Percentiles rank a stretch among this genome's conserved stretches.
Conservation (phyloP, 2,329 filamentous ascomycete genomes). For the Colletotrichum cordylinicola region DNA sequence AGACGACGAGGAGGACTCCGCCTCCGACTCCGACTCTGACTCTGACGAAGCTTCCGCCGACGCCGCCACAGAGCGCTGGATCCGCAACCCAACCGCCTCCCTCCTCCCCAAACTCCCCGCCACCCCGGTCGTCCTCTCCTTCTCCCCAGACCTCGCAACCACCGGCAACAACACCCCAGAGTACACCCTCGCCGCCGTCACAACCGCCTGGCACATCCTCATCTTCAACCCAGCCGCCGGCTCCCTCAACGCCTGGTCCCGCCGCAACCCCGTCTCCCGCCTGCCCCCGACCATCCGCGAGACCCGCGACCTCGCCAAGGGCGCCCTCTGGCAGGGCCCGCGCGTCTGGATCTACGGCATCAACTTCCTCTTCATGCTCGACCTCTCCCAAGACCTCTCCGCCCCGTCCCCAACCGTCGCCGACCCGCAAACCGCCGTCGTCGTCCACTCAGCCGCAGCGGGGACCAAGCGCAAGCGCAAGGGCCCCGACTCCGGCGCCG, state of each 20-base stretch:
- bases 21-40: conserved; percentile 28
- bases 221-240: conserved; percentile 83
- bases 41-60: conserved; percentile 42
- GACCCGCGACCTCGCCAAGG: conserved; percentile 81
- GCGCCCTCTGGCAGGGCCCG: conserved; percentile 80
- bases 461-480: conserved; percentile 61
- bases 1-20: conserved; percentile 30
- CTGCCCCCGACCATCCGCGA: conserved; percentile 78
- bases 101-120: conserved; percentile 73
- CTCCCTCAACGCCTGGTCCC: conserved; percentile 82
- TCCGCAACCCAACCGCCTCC: conserved; percentile 72
- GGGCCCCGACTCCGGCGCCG: conserved; percentile 55
- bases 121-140: conserved; percentile 71
- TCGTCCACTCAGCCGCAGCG: conserved; percentile 5
- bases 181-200: conserved; percentile 60
- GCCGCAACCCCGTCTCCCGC: conserved; percentile 77
- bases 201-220: conserved; percentile 68
- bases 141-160: conserved; percentile 57
- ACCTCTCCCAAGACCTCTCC: conserved; percentile 74
- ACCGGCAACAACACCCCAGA: conserved; percentile 33
- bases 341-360: conserved; percentile 88
- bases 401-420: conserved; percentile 34
- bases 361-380: conserved; percentile 91
- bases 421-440: conserved; percentile 19
- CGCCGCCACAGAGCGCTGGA: conserved; percentile 69